Percentiles rank a stretch among this genome's conserved stretches.
phyloP scores from a whole-genome alignment of 768 basidiomycete species.

The Termitomyces sp. region DNA sequence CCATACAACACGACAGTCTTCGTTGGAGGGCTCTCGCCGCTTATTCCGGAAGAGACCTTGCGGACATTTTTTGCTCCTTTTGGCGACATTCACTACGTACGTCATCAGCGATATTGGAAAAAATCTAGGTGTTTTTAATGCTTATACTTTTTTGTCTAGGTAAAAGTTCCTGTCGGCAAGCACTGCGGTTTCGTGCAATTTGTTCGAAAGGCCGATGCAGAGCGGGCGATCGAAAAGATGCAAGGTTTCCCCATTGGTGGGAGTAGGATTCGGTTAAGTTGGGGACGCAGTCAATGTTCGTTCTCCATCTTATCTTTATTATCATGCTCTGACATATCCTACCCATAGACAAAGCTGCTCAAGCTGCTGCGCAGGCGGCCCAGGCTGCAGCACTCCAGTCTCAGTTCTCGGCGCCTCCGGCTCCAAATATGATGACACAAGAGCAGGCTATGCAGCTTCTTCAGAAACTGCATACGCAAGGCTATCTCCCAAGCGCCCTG shows the following conservation, averaged over 20 bases:
- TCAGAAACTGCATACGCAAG: slow-evolving; percentile 47
- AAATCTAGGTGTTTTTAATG: not conserved
- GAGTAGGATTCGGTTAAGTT: slow-evolving; percentile 84
- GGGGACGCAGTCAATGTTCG: slow-evolving; percentile 92
- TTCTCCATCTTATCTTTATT: slow-evolving; percentile 7
- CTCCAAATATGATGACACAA: slow-evolving; percentile 37
- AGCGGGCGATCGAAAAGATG: slow-evolving; percentile 93
- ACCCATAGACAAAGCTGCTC: slow-evolving; percentile 76
- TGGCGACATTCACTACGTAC: slow-evolving; percentile 87
- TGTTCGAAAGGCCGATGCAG: slow-evolving; percentile 86
- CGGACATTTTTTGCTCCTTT: slow-evolving; percentile 91
- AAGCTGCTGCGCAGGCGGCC: slow-evolving; percentile 81
- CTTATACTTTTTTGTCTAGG: slow-evolving; percentile 38
- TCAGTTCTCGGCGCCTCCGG: slow-evolving; percentile 23
- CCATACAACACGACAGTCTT: slow-evolving; percentile 98
- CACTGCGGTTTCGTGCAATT: slow-evolving; percentile 97
- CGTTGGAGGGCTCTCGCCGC: slow-evolving; percentile 83
- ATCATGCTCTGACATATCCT: slow-evolving; percentile 5
- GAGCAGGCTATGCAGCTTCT: slow-evolving; percentile 63
- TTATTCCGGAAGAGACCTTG: slow-evolving; percentile 89
- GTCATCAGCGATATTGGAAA: slow-evolving; percentile 20
- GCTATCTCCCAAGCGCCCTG: slow-evolving; percentile 23
- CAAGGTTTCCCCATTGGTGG: slow-evolving; percentile 95
- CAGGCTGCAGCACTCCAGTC: slow-evolving; percentile 67
- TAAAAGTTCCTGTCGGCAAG: slow-evolving; percentile 95